Evolutionary conservation across 23 red algal genomes (phyloP).

Genomic region (Chondrus crispus): DNA sequence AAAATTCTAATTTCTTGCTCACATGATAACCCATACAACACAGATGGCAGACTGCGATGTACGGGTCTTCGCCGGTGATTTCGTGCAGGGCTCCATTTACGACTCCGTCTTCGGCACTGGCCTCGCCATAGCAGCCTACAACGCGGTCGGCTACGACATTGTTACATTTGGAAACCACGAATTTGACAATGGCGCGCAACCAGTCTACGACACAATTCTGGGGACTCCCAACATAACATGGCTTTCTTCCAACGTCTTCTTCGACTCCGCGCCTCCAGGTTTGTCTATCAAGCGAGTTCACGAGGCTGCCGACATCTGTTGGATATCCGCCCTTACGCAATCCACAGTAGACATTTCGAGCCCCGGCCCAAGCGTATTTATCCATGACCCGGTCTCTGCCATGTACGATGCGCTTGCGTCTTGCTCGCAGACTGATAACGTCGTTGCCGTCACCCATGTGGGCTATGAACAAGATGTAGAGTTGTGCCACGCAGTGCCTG

Average conservation of each 20-base stretch:
- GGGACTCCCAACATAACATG: constrained; percentile 1
- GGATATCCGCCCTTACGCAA: constrained; percentile 30
- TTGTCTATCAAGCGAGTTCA: not conserved
- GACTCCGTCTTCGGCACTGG: constrained; percentile 38
- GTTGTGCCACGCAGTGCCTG: constrained; percentile 28
- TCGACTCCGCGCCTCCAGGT: not conserved
- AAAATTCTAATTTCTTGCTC: no score
- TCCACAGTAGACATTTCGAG: not conserved
- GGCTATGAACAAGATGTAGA: constrained; percentile 50
- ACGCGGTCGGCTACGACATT: constrained; percentile 47
- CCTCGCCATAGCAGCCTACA: constrained; percentile 50
- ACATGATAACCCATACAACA: not conserved
- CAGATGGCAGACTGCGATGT: constrained; percentile 8
- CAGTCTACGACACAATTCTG: constrained; percentile 30
- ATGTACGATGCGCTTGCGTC: constrained; percentile 8
- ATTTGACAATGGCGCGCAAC: constrained; percentile 23
- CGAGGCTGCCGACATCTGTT: constrained; percentile 22
- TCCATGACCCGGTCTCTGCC: constrained; percentile 4
- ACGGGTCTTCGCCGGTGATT: constrained; percentile 45
- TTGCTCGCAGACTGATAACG: constrained; percentile 25
- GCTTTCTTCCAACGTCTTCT: constrained; percentile 45
- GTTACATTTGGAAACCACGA: constrained; percentile 61
- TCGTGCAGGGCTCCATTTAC: constrained; percentile 41
- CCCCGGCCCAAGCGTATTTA: constrained; percentile 12
- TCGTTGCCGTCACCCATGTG: constrained; percentile 44